Base-by-base conservation (phyloP, 78 protist species). In the Dictyostelium purpureum region DNA sequence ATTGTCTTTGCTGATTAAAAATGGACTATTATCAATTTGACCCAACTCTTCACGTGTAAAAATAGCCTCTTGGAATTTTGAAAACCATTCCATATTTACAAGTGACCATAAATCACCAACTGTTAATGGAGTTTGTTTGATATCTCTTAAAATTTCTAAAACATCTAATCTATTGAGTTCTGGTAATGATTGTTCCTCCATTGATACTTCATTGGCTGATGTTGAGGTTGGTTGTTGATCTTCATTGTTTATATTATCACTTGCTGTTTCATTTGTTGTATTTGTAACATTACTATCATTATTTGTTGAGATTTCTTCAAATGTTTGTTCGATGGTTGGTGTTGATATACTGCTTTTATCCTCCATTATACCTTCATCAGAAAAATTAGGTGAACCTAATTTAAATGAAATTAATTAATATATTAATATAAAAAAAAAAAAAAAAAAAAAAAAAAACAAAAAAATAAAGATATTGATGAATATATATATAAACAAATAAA, bases 31-130 rank as follows among this genome's bases (percentile, higher is more conserved):
- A 26, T 45, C 26, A 31, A 85, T 85, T 24, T 81, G 92, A 21
- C 92, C 92, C 1, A 85, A 43, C 6, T 70, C 75, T 2, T 85
- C 82, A 9, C 81, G 35, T 7, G 73, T 52, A 21, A 38, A 51
- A 6, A 1, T 43, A 37, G 67, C 66, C 21, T 56, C 24, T 7
- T 38, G 11, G 74, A 71, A 85, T 35, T 59, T 70, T 11, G 10
- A 28, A 31, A n/a, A 85, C 92, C 92, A 85, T 35, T 11, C n/a
- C 0, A 21, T 24, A 24, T 51, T 59, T 26, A 85, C 31, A 10
- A 69, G 10, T 31, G 54, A 42, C 92, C 92, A 85, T 21, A 26
- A 26, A 4, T 85, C 77, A 24, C 66, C 76, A 10, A 61, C 4
- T 11, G 24, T n/a, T 26, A 85, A 45, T 40, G 18, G 28, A 11